A percentile compares a stretch with the other conserved stretches of the same genome.
Evolutionary conservation across 768 basidiomycete genomes (phyloP).

Genomic region (Tephrocybe sp.): DNA sequence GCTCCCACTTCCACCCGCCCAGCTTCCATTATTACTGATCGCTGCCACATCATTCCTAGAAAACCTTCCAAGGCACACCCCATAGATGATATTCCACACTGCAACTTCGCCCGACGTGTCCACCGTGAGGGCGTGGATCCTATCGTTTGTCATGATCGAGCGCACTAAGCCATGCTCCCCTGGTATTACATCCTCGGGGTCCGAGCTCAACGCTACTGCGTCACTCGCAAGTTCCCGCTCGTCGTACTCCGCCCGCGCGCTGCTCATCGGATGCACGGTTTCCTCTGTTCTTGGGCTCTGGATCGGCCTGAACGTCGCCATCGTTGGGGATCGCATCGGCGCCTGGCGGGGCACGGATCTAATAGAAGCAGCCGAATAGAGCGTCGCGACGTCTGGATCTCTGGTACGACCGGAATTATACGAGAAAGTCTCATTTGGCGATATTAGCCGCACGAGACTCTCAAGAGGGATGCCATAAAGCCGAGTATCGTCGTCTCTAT

Average conservation of each 20-base stretch:
- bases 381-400: constrained; percentile 79
- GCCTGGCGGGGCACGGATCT: constrained; percentile 57
- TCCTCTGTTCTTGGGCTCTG: constrained; percentile 36
- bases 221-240: constrained; percentile 79
- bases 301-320: constrained; percentile 29
- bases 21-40: constrained; percentile 49
- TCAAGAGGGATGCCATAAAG: constrained; percentile 68
- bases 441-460: constrained; percentile 65
- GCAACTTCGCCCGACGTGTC: constrained; percentile 87
- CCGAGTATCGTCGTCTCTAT: constrained; percentile 30
- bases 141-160: constrained; percentile 79
- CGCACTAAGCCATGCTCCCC: constrained; percentile 85
- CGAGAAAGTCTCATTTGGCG: constrained; percentile 61
- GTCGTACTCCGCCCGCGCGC: constrained; percentile 53
- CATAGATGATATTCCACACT: constrained; percentile 88
- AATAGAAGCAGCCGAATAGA: constrained; percentile 84
- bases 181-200: constrained; percentile 67
- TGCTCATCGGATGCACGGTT: constrained; percentile 32
- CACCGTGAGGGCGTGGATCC: constrained; percentile 86
- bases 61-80: constrained; percentile 72
- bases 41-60: constrained; percentile 60
- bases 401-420: constrained; percentile 38
- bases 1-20: constrained; percentile 32
- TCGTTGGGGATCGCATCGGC: constrained; percentile 30
- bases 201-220: constrained; percentile 51